phyloP scores from a whole-genome alignment of 305 asterid genomes.

The Rubia balearica region DNA sequence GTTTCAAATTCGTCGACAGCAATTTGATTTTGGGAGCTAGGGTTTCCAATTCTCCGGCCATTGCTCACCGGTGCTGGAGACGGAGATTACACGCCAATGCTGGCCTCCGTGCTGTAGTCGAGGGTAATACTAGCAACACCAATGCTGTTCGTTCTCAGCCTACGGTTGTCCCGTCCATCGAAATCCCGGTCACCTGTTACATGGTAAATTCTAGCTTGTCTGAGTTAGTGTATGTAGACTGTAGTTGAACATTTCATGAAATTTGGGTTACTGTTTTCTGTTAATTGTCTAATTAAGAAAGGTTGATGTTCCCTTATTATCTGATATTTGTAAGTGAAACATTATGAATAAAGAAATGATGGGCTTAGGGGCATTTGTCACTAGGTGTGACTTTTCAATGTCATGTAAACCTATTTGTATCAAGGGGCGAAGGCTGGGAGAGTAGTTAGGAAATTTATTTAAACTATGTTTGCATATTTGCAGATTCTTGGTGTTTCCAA shows the following conservation, averaged over 20 bases:
- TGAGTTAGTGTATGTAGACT: background rate
- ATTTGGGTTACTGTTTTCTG: background rate
- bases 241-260: background rate
- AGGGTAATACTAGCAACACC: constrained; percentile 19
- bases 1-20: constrained; percentile 5
- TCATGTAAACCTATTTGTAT: background rate
- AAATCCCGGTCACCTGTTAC: constrained; percentile 89
- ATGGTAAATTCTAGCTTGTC: constrained; percentile 41
- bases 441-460: background rate
- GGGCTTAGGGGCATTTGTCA: background rate
- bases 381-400: background rate
- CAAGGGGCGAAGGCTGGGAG: background rate
- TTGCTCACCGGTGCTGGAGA: constrained; percentile 31
- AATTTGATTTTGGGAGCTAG: constrained; percentile 12
- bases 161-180: constrained; percentile 36
- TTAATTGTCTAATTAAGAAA: background rate
- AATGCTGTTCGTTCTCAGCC: constrained; percentile 24
- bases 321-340: background rate
- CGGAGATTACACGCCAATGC: constrained; percentile 50
- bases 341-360: background rate
- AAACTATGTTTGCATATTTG: constrained; percentile 11
- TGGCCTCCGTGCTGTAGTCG: constrained; percentile 44
- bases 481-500: constrained; percentile 88
- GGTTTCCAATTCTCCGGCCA: constrained; percentile 16
- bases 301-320: background rate